Evolutionary conservation across 805 yeast species (phyloP), one percentile per base, ranked within the genome.

Genomic region (Zygosaccharomyces lentus): DNA sequence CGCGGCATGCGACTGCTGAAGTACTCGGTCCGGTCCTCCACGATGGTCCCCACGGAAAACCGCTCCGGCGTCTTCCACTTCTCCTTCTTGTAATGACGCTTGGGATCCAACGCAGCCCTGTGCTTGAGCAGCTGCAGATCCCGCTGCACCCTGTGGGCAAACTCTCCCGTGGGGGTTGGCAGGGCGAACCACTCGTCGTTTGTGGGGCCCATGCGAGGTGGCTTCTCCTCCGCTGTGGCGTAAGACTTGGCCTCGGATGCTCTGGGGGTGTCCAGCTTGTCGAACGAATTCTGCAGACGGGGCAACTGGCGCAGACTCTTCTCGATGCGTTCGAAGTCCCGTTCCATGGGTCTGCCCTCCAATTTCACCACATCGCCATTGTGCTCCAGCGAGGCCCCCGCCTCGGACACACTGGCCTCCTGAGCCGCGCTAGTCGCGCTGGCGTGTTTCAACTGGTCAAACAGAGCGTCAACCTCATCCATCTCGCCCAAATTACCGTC

Each of bases 91-190:
- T 93, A 93, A 67, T 88, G 96, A 57, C 97, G 78, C 68, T 93
- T 93, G 6, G 97, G 98, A 62, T 93, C 98, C 51, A 93, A 73
- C 8, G 89, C 96, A 46, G 85, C 84, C 67, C 99, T 80, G 70
- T 91, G 87, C 59, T 87, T 82, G 49, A 93, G 72, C 12, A 93
- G 68, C 58, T 80, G 71, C 55, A 93, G 62, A 63, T 93, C 98
- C 48, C 95, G 74, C 59, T 84, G 84, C 16, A 86, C 62, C 39
- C 59, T 57, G 23, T 48, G 52, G 24, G 76, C 74, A 2, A 83
- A 80, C 8, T 95, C 85, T 49, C 86, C 66, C 55, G 85, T 93
- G 5, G 82, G 80, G 54, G 79, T 81, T 25, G 88, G 87, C 76
- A 90, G 72, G 42, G 80, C 74, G 58, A 87, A 90, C 97, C 97